phyloP scores from a whole-genome alignment of 495 filamentous ascomycete species.

The Endocarpon pusillum region DNA sequence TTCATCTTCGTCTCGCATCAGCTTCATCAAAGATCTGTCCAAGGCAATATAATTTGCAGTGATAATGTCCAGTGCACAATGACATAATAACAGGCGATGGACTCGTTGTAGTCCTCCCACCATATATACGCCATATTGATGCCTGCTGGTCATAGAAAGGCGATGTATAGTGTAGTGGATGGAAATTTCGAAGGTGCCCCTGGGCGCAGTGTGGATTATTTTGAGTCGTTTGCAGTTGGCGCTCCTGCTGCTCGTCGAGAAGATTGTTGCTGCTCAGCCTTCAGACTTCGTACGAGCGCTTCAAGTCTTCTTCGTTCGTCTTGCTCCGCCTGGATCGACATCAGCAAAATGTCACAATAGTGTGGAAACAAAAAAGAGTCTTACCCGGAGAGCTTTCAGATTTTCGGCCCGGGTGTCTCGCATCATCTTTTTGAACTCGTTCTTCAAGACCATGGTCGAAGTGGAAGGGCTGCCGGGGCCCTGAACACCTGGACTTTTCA shows the following conservation, averaged over 20 bases:
- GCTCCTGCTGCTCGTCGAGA: conserved; percentile 32
- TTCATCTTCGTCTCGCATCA: too few relatives aligned
- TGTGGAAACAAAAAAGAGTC: conserved; percentile 12
- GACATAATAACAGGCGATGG: conserved; percentile 5
- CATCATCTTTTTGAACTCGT: conserved; percentile 88
- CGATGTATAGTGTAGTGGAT: too few relatives aligned
- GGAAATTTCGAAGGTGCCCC: too few relatives aligned
- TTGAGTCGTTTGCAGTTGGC: conserved; percentile 26
- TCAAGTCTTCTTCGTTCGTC: conserved; percentile 53
- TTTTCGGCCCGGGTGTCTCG: conserved; percentile 58
- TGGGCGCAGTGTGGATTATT: too few relatives aligned
- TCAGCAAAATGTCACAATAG: conserved; percentile 2
- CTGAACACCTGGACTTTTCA: conserved; percentile 32
- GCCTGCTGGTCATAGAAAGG: background rate
- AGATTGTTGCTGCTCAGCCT: conserved; percentile 36
- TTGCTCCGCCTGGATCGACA: conserved; percentile 42
- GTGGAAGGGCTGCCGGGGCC: conserved; percentile 32
- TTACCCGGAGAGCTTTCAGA: conserved; percentile 49
- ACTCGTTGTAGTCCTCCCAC: background rate
- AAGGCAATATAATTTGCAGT: too few relatives aligned
- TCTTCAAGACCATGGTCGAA: conserved; percentile 56
- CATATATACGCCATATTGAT: background rate
- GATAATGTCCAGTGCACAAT: too few relatives aligned
- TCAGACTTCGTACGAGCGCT: conserved; percentile 35
- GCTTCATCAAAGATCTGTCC: too few relatives aligned